These are phyloP conservation scores for Hordeum vulgare DNA, from an alignment of 176 grass and related monocot species.

Conservation along the genomic window MorexV3_pseudomolecules_assembly NC_058520.1:566094934-566095433, in stretches of 20 bases:
- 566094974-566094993: background rate
- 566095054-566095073: background rate
- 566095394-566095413: too few species aligned
- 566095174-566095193: background rate
- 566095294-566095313: slow-evolving; percentile 21
- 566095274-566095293: slow-evolving; percentile 42
- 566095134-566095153: background rate
- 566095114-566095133: background rate
- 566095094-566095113: background rate
- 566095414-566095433: too few species aligned
- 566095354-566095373: too few species aligned
- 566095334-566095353: background rate
- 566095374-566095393: too few species aligned
- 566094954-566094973: too few species aligned
- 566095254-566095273: slow-evolving; percentile 53
- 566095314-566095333: background rate
- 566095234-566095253: slow-evolving; percentile 36
- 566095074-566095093: background rate
- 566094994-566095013: background rate
- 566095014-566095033: background rate
- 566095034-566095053: too few species aligned
- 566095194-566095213: slow-evolving; percentile 29
- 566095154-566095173: background rate
- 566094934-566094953: too few species aligned
- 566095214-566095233: slow-evolving; percentile 35